Evolutionary conservation across 345 rosid genomes (phyloP), one percentile per base, ranked within the genome.

Genomic region (Turritis glabra): DNA sequence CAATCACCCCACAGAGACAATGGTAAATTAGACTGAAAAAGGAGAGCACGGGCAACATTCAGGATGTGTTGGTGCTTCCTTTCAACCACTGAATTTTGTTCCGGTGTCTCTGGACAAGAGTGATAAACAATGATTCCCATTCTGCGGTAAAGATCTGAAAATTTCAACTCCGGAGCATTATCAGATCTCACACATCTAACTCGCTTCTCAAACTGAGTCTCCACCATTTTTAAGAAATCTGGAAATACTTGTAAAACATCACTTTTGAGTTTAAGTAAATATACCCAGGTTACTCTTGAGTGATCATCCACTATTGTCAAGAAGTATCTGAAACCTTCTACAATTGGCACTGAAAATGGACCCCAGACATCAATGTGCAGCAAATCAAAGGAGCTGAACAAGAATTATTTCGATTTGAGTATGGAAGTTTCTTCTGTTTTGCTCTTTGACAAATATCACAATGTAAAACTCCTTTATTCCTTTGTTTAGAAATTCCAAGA

Each of bases 121-220:
- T 50, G 54, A 10, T 10, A 21, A 0, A 15, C 0, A 1, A 21
- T 1, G 0, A 50, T 50, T 0, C 54, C 27, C 4, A 10, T 50
- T 0, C 1, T 1, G 0, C 0, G 0, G 1, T 21, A 50, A 0
- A 47, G 1, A 0, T 19, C 14, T 0, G 0, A 5, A 3, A 50
- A 50, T 0, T 10, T 21, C 2, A 50, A 1, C 1, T 8, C 54
- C 0, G 6, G 54, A 1, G 27, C 54, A 21, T 50, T 50, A 12
- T 50, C 15, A 0, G 14, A 10, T n/a, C n/a, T n/a, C n/a, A n/a
- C n/a, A n/a, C n/a, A n/a, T n/a, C n/a, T n/a, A n/a, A n/a, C n/a
- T n/a, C n/a, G n/a, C n/a, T n/a, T n/a, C n/a, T n/a, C n/a, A n/a
- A n/a, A n/a, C n/a, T n/a, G n/a, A n/a, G n/a, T n/a, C n/a, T n/a